Conservation (phyloP, 2,329 filamentous ascomycete species). For the Chrysoporthe cubensis region DNA sequence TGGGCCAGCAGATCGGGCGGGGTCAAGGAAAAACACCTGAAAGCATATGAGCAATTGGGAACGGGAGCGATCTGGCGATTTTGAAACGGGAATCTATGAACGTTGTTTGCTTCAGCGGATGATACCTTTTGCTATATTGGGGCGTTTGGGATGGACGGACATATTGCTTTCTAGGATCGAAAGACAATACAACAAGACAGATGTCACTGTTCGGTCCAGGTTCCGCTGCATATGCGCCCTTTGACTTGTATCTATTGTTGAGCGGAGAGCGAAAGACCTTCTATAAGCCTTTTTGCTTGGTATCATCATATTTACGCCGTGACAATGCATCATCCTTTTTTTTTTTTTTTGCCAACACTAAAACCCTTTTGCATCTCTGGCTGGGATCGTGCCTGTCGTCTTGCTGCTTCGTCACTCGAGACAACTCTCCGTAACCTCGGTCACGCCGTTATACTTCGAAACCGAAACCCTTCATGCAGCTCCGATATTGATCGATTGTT, state of each 20-base stretch:
- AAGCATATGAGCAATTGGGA: background rate
- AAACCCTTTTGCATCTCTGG: background rate
- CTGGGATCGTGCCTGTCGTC: slow-evolving; percentile 19
- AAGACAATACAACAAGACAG: background rate
- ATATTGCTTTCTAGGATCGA: background rate
- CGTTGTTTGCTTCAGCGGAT: slow-evolving; percentile 6
- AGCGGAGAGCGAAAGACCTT: slow-evolving; percentile 14
- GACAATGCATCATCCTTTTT: slow-evolving; percentile 1
- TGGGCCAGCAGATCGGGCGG: background rate
- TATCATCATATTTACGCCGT: slow-evolving; percentile 18
- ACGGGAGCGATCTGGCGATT: background rate
- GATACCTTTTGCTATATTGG: slow-evolving; percentile 25
- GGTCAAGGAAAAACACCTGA: background rate
- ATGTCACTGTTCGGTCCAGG: background rate
- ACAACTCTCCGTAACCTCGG: background rate
- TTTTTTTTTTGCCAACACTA: background rate
- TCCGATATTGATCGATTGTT: slow-evolving; percentile 82
- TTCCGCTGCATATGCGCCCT: background rate
- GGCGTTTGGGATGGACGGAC: background rate
- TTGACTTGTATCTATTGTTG: background rate
- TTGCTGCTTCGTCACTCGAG: background rate
- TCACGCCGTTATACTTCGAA: slow-evolving; percentile 65
- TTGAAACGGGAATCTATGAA: background rate
- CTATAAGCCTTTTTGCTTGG: slow-evolving; percentile 12
- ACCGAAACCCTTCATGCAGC: slow-evolving; percentile 91